phyloP scores from a whole-genome alignment of 768 basidiomycete genomes.

The Pleurotus salmoneostramineus region DNA sequence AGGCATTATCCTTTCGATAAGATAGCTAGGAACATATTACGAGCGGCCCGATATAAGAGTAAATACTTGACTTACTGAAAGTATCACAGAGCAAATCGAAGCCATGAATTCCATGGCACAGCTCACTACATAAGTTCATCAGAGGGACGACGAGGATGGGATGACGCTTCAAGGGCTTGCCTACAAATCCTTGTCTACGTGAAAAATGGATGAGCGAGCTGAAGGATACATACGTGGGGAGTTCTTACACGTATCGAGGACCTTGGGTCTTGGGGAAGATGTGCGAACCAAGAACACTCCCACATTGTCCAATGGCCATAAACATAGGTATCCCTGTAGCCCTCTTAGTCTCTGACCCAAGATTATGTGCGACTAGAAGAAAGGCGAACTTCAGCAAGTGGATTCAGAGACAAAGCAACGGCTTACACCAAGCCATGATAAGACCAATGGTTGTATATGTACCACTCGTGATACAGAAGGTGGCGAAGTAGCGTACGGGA shows the following conservation, averaged over 20 bases:
- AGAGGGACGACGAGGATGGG: not conserved
- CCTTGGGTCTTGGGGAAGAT: conserved; percentile 63
- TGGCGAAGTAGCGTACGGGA: conserved; percentile 70
- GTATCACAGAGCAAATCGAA: conserved; percentile 44
- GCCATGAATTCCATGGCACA: conserved; percentile 53
- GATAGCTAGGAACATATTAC: conserved; percentile 38
- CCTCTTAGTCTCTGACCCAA: conserved; percentile 75
- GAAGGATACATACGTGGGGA: not conserved
- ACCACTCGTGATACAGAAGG: conserved; percentile 72
- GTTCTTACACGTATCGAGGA: conserved; percentile 57
- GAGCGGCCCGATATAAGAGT: not conserved
- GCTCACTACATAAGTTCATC: conserved; percentile 25
- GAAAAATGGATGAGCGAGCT: not conserved
- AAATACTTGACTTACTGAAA: conserved; percentile 35
- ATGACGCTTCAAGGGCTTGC: conserved; percentile 25
- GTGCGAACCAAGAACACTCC: conserved; percentile 68
- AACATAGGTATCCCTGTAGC: conserved; percentile 76
- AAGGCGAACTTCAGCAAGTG: not conserved
- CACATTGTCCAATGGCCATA: conserved; percentile 78
- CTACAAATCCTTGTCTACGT: conserved; percentile 54
- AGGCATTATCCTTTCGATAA: conserved; percentile 58
- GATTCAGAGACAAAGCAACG: not conserved
- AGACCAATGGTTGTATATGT: conserved; percentile 76
- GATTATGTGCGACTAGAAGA: conserved; percentile 59
- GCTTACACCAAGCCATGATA: conserved; percentile 75